Conservation (phyloP, 108 stramenopile species). For the Nitzschia sp. region DNA sequence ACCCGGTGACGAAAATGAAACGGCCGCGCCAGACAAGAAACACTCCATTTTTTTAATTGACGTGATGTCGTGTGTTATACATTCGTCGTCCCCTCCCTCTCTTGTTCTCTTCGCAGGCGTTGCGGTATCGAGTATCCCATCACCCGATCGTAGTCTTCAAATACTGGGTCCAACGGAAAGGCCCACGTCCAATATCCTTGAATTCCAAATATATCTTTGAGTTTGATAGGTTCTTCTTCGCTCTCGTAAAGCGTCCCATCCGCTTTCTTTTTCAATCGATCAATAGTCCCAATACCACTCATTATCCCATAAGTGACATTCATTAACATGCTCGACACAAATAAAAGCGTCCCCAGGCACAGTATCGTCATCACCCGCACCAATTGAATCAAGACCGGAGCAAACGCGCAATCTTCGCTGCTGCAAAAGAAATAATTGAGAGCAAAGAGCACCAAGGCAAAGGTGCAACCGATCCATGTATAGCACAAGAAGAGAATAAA, state of each 20-base stretch:
- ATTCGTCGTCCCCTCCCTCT: conserved; percentile 4
- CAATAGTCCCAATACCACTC: conserved; percentile 90
- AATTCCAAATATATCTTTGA: conserved; percentile 80
- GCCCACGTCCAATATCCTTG: conserved; percentile 69
- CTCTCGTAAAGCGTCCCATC: conserved; percentile 56
- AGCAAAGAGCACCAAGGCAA: conserved; percentile 61
- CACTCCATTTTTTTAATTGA: no score
- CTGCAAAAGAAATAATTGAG: conserved; percentile 80
- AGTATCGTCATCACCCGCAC: conserved; percentile 70
- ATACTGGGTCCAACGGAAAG: conserved; percentile 77
- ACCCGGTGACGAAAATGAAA: no score
- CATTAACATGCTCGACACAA: conserved; percentile 78
- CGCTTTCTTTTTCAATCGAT: conserved; percentile 85
- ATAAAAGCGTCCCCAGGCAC: conserved; percentile 63
- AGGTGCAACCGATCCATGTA: conserved; percentile 68
- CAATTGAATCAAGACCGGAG: conserved; percentile 51
- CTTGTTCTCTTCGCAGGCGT: conserved; percentile 58
- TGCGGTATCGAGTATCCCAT: conserved; percentile 77
- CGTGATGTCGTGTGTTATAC: no score
- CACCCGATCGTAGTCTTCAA: conserved; percentile 78
- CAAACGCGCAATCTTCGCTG: conserved; percentile 66
- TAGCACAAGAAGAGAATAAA: conserved; percentile 80
- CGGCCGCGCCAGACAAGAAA: no score
- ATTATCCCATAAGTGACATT: conserved; percentile 80
- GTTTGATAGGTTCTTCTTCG: conserved; percentile 68